Conservation (phyloP, 106 monocot species). For the Apostasia shenzhenica region DNA sequence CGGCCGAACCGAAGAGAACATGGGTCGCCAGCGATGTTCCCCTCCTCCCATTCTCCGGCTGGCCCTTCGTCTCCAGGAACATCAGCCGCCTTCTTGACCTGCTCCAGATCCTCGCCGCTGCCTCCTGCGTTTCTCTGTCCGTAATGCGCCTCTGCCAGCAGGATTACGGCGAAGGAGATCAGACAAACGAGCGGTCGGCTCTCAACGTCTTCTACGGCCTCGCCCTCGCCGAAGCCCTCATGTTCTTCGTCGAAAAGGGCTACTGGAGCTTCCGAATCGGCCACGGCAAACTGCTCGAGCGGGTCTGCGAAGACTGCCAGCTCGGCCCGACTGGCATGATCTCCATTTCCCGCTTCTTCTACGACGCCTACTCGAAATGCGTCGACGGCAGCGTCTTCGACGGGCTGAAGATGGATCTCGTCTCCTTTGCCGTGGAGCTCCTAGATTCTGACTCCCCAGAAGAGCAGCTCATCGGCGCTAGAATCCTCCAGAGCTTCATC, state of each 20-base stretch:
- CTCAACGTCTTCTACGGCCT: constrained; percentile 12
- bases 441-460: constrained; percentile 10
- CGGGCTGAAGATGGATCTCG: constrained; percentile 20
- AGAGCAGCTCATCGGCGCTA: constrained; percentile 21
- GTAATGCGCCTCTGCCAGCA: constrained; percentile 8
- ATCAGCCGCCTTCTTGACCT: constrained; percentile 3
- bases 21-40: background rate
- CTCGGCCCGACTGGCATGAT: constrained; percentile 5
- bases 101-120: constrained; percentile 8
- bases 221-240: constrained; percentile 1
- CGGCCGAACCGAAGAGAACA: background rate
- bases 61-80: background rate
- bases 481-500: constrained; percentile 2
- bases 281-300: background rate
- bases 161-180: background rate
- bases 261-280: constrained; percentile 6
- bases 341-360: constrained; percentile 12
- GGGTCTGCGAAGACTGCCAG: constrained; percentile 1
- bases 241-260: constrained; percentile 17
- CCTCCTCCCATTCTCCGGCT: background rate
- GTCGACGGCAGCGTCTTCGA: constrained; percentile 20
- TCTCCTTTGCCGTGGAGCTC: constrained; percentile 10
- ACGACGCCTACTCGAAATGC: constrained; percentile 19
- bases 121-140: constrained; percentile 6
- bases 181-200: background rate